Base-by-base conservation (phyloP, 2,329 filamentous ascomycete species). In the Gaeumannomyces sp. region DNA sequence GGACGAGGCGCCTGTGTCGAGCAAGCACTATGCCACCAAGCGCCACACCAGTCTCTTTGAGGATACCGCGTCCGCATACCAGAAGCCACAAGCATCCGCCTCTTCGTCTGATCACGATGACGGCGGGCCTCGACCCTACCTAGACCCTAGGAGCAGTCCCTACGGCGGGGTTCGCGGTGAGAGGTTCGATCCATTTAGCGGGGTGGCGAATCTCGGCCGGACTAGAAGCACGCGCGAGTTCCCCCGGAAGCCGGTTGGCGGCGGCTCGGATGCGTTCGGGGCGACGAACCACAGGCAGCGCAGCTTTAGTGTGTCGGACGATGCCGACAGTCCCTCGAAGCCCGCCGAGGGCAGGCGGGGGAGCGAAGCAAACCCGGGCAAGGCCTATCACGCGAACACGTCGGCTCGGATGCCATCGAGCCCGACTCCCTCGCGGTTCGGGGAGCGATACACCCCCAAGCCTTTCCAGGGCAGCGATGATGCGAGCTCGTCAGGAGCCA, bases 141-240 rank as follows among this genome's bases (percentile, higher is more conserved):
- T 76, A 58, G 82, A 86, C 66, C 72, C 74, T n/a, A 79, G 84
- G 64, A 84, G 83, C 68, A 84, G 82, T 7, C 84, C 85, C 0
- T 88, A 88, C 70, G 78, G 80, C 58, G 80, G 78, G 1, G 79
- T 82, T 38, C 79, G 83, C 16, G 84, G 85, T 45, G 86, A 88
- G 72, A 87, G 83, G 74, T 82, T 83, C 5, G 81, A 85, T 60
- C 80, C 83, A 0, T 86, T 63, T 66, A 83, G 85, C 59, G 80
- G 78, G 8, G 70, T 76, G 13, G 69, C 76, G 31, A 73, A 72
- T 13, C 65, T 82, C n/a, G 74, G 75, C 61, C 76, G 81, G n/a
- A 75, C 80, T 5, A 78, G 76, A 66, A 84, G 81, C 72, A 78
- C 77, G 25, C 77, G 80, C 45, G 76, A 79, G 38, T 68, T 73